Percentiles rank a stretch among this genome's conserved stretches.
Conservation (phyloP, 31 red algal genomes). For the Asparagopsis taxiformis region DNA sequence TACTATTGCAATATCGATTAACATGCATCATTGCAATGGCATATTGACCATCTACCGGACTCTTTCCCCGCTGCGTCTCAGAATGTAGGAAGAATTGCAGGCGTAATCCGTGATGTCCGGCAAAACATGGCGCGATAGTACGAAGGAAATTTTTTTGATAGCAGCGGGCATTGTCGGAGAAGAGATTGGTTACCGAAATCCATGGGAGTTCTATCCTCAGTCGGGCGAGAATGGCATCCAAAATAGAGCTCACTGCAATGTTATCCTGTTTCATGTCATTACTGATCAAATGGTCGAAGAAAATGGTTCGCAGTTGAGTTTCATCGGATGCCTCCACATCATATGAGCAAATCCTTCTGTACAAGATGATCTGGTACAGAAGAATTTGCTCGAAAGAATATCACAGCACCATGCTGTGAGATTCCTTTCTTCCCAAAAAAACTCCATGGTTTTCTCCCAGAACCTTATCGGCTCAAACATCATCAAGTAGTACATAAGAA, state of each 20-base stretch:
- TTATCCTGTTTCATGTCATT: slow-evolving; percentile 6
- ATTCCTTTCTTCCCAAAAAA: slow-evolving; percentile 6
- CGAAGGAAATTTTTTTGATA: slow-evolving; percentile 12
- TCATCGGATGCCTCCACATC: not conserved
- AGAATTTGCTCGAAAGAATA: not conserved
- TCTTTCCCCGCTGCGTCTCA: slow-evolving; percentile 17
- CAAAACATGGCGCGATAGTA: not conserved
- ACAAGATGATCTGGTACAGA: no score
- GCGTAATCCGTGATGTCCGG: not conserved
- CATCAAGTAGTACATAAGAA: not conserved
- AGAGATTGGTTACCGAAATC: not conserved
- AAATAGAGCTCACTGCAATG: slow-evolving; percentile 4
- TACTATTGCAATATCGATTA: not conserved
- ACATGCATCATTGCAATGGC: slow-evolving; percentile 20
- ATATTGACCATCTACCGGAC: slow-evolving; percentile 21
- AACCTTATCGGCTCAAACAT: not conserved
- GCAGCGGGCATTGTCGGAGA: slow-evolving; percentile 21
- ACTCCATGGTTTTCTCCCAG: not conserved
- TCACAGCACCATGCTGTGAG: not conserved
- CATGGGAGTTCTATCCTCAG: not conserved
- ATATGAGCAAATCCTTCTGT: not conserved
- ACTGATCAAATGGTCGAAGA: slow-evolving; percentile 19
- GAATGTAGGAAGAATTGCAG: slow-evolving; percentile 3
- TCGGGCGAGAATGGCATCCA: slow-evolving; percentile 9
- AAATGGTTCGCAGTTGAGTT: not conserved